phyloP scores from a whole-genome alignment of 306 rosid genomes.

The Morella rubra region DNA sequence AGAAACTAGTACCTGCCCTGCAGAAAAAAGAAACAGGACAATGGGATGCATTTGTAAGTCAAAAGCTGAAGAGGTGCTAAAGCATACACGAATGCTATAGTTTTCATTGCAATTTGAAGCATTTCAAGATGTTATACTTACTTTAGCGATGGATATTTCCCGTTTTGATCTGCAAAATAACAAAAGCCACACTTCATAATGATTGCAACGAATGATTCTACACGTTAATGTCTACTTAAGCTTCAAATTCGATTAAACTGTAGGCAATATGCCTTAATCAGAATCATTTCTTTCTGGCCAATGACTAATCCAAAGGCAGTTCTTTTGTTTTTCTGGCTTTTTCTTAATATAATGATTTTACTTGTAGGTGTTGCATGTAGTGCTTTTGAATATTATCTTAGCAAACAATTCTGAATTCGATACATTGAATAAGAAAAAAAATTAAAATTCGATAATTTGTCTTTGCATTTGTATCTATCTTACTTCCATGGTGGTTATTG shows the following conservation, averaged over 20 bases:
- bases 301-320: neutral
- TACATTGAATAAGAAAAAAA: too few relatives aligned
- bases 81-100: slow-evolving; percentile 8
- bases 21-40: slow-evolving; percentile 33
- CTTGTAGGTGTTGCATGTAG: too few relatives aligned
- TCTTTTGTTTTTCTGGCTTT: too few relatives aligned
- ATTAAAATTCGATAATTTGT: too few relatives aligned
- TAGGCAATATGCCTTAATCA: neutral
- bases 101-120: slow-evolving; percentile 10
- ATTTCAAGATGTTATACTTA: slow-evolving; percentile 6
- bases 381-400: too few relatives aligned
- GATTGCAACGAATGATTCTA: neutral
- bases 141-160: slow-evolving; percentile 52
- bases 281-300: neutral
- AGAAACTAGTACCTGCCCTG: slow-evolving; percentile 64
- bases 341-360: neutral
- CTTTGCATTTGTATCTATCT: too few relatives aligned
- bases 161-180: slow-evolving; percentile 55
- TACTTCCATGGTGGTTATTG: too few relatives aligned
- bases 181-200: slow-evolving; percentile 26
- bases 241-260: neutral
- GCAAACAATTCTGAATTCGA: too few relatives aligned
- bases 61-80: slow-evolving; percentile 9
- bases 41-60: slow-evolving; percentile 25
- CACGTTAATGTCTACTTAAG: neutral